Conservation (phyloP, 2,329 filamentous ascomycete species). For the Ascochyta lentis region DNA sequence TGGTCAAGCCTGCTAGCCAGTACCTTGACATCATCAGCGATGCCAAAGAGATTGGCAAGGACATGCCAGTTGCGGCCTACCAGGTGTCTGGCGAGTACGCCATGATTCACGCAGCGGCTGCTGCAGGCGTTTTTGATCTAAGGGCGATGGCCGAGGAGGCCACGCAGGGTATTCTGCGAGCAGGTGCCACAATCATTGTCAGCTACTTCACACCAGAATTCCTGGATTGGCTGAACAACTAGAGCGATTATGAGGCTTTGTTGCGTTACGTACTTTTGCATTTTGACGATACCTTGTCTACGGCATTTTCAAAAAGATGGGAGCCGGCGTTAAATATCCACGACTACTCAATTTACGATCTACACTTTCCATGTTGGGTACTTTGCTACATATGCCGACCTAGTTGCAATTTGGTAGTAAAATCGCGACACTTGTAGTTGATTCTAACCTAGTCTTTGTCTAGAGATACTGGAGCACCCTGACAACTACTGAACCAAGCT, state of each 20-base stretch:
- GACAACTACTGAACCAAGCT: too few species aligned
- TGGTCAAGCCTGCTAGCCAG: conserved; percentile 97
- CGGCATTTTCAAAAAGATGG: conserved; percentile 12
- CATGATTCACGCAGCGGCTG: conserved; percentile 96
- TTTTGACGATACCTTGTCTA: conserved; percentile 10
- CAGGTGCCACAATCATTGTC: conserved; percentile 90
- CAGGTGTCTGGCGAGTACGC: conserved; percentile 97
- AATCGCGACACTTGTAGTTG: too few species aligned
- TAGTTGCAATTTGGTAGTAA: too few species aligned
- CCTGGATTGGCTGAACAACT: conserved; percentile 64
- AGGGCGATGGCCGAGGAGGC: conserved; percentile 95
- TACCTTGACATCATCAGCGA: conserved; percentile 98
- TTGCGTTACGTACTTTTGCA: not conserved
- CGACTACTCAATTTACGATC: conserved; percentile 11
- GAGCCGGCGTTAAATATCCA: conserved; percentile 16
- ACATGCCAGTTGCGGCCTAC: conserved; percentile 93
- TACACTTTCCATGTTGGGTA: not conserved
- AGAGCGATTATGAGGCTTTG: not conserved
- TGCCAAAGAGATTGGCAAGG: conserved; percentile 90
- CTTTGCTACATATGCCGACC: not conserved
- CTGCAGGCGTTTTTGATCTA: conserved; percentile 94
- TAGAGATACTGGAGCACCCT: not conserved
- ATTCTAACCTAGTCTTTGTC: not conserved
- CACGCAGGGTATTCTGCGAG: conserved; percentile 89
- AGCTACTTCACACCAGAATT: conserved; percentile 92